A percentile compares a stretch with the other conserved stretches of the same genome.
phyloP scores from a whole-genome alignment of 1,284 basidiomycete species.

The Ustilago shanxiensis region DNA sequence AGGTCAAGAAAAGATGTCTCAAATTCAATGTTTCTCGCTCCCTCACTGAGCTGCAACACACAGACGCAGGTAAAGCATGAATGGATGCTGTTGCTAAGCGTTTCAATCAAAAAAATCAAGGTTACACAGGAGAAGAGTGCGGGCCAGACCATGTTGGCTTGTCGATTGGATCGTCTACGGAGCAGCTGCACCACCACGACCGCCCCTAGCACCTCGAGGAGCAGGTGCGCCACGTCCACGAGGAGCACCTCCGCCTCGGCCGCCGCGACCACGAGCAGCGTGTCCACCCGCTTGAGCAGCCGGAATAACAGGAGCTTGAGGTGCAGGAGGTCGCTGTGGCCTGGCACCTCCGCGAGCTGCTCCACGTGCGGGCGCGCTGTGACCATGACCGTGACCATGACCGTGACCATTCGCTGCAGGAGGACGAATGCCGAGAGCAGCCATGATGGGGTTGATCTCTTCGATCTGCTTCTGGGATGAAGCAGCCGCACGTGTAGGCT shows the following conservation, averaged over 20 bases:
- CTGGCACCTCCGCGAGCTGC: slow-evolving; percentile 36
- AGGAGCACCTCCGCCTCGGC: slow-evolving; percentile 27
- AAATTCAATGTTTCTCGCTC: neutral
- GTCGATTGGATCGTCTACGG: slow-evolving; percentile 3
- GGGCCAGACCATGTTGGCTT: neutral
- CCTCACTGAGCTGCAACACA: neutral
- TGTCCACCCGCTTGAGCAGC: slow-evolving; percentile 17
- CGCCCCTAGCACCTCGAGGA: slow-evolving; percentile 15
- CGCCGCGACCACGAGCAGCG: slow-evolving; percentile 30
- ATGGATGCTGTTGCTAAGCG: neutral
- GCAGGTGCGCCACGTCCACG: slow-evolving; percentile 21
- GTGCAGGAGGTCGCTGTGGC: slow-evolving; percentile 19
- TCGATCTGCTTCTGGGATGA: slow-evolving; percentile 23
- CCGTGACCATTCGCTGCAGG: slow-evolving; percentile 24
- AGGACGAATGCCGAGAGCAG: slow-evolving; percentile 47
- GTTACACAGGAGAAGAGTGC: neutral
- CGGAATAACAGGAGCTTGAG: slow-evolving; percentile 18
- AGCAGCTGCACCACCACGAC: slow-evolving; percentile 29
- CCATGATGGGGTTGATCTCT: slow-evolving; percentile 52
- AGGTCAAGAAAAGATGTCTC: neutral
- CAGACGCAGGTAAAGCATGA: neutral
- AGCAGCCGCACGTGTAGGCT: slow-evolving; percentile 33
- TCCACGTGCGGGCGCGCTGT: slow-evolving; percentile 17
- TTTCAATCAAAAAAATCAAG: neutral
- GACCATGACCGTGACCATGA: slow-evolving; percentile 16